Evolutionary conservation across 768 basidiomycete genomes (phyloP), one percentile per base, ranked within the genome.

Genomic region (Pholiota molesta): DNA sequence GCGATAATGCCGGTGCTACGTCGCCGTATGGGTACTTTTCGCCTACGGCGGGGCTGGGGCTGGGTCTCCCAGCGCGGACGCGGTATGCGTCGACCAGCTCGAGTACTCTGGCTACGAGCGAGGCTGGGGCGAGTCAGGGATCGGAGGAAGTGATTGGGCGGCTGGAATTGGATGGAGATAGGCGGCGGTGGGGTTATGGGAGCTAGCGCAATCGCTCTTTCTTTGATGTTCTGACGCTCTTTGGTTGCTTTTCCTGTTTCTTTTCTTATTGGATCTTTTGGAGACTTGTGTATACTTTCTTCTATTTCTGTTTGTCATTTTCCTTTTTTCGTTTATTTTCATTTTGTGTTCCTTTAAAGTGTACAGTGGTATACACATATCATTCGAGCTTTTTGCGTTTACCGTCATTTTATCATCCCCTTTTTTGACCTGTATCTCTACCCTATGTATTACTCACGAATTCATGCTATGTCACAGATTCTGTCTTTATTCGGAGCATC

Each of bases 81-180:
- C 59, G 70, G 28, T 66, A 66, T 23, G 62, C 65, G 5, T 69
- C 69, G 23, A 64, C 62, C 45, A 71, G 66, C 60, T 68, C 68
- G 31, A 72, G 71, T 37, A 71, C 66, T 3, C 54, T 70, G 40
- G 71, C 60, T 49, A 65, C 62, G 35, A 70, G 73, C 52, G 70
- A 71, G 11, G 65, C 58, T 52, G 65, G 62, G 17, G 67, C 64
- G 16, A 62, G 52, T 31, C 53, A 52, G 51, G 64, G 55, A n/a
- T 82, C 74, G 66, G 81, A 79, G 63, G 85, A 87, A 72, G 84
- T 86, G 7, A 76, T 87, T 59, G 86, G 86, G 42, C 69, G 80
- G 65, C 75, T 87, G 76, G 85, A 86, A 47, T 58, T 72, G 9
- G 71, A 71, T 62, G 69, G 71, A 29, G 71, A 72, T 19, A 58